Evolutionary conservation across 176 grass and related monocot genomes (phyloP).

Genomic region (Oryza meyeriana): DNA sequence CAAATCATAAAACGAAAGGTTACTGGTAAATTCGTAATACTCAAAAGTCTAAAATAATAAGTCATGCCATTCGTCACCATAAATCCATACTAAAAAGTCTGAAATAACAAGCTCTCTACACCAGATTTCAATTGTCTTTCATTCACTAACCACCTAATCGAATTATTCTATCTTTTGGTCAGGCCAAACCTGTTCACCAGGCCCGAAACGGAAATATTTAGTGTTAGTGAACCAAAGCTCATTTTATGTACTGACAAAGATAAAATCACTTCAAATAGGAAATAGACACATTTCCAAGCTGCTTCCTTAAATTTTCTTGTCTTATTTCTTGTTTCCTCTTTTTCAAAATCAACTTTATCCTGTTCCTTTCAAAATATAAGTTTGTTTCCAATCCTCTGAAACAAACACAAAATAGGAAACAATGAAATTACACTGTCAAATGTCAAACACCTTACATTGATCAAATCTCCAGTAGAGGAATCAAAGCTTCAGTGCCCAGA

Average conservation of each 20-base stretch:
- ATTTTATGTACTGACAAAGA: conserved; percentile 77
- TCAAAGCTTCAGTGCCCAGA: too few relatives aligned
- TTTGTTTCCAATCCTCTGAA: conserved; percentile 48
- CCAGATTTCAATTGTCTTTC: too few relatives aligned
- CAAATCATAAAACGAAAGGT: too few relatives aligned
- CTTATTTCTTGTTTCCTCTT: conserved; percentile 56
- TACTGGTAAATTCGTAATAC: too few relatives aligned
- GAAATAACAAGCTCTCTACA: too few relatives aligned
- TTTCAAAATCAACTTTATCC: conserved; percentile 4
- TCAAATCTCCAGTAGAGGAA: too few relatives aligned
- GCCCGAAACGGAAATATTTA: conserved; percentile 76
- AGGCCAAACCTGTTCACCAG: conserved; percentile 74
- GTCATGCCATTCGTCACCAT: too few relatives aligned
- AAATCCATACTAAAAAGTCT: too few relatives aligned
- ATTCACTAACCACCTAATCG: too few relatives aligned
- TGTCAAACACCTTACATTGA: too few relatives aligned
- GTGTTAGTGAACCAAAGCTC: conserved; percentile 89
- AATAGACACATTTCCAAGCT: conserved; percentile 85
- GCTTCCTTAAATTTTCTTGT: conserved; percentile 83
- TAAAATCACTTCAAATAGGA: conserved; percentile 76
- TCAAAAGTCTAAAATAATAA: too few relatives aligned
- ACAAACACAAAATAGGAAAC: background rate
- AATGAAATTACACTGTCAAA: background rate
- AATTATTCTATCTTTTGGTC: conserved; percentile 80
- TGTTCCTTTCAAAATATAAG: conserved; percentile 51